Conservation (phyloP, 2,329 filamentous ascomycete species). For the Apiospora kogelbergensis region DNA sequence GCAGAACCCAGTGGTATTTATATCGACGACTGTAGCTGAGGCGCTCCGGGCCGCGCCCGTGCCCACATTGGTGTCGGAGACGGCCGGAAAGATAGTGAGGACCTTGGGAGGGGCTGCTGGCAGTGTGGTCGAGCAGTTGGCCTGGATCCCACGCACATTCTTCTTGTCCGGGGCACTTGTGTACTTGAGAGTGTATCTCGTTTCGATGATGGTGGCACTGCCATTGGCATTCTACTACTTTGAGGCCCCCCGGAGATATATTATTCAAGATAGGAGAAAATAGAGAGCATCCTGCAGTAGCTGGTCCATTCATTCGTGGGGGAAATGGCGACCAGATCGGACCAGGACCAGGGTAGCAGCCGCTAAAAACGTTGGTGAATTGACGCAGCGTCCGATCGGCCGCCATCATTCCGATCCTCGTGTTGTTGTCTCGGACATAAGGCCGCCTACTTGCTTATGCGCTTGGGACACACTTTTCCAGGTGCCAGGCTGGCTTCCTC, state of each 20-base stretch:
- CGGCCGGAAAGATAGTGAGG: not conserved
- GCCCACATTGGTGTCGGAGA: not conserved
- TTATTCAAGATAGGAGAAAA: too few species aligned
- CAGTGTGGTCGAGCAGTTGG: not conserved
- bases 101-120: not conserved
- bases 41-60: not conserved
- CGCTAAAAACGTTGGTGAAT: not conserved
- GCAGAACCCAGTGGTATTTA: not conserved
- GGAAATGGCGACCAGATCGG: not conserved
- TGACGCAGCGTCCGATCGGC: not conserved
- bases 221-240: not conserved
- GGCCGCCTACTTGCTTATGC: not conserved
- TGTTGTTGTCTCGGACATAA: not conserved
- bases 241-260: not conserved
- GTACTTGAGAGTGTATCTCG: not conserved
- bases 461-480: not conserved
- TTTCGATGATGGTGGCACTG: not conserved
- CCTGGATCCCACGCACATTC: not conserved
- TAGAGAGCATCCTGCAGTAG: not conserved
- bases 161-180: not conserved
- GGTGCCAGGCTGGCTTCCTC: too few species aligned
- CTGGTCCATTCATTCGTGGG: not conserved
- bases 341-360: not conserved
- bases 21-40: not conserved
- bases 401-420: not conserved